Base-by-base conservation (phyloP, 306 rosid genomes). In the Quercus parvula region DNA sequence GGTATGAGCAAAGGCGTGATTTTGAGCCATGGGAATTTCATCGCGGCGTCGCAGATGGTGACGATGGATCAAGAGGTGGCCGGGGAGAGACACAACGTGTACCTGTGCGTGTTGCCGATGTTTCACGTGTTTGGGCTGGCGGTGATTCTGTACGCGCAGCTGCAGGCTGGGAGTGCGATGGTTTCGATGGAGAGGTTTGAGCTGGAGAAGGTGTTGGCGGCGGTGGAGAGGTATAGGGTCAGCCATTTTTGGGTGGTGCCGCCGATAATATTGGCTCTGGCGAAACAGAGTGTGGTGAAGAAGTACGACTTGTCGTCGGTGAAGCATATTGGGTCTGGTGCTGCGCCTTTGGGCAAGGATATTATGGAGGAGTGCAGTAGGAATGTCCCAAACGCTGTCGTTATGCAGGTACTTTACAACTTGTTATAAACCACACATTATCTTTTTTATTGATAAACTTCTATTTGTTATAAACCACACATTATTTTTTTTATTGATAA, bases 291-390 rank as follows among this genome's bases (percentile, higher is more conserved):
- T 27, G 73, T 84, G 79, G 94, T 94, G 24, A 52, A 77, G 52
- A 89, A 92, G 20, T 92, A 86, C 71, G 64, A 89, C 25, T 88
- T 94, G 27, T 92, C 98, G 0, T 92, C 98, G 0, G 41, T 94
- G 91, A 90, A 28, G 90, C 81, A 70, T 14, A 70, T 94, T 63
- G 92, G 93, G 6, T 90, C 94, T 0, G 98, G 98, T 46, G 98
- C 97, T 52, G 98, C 98, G 49, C 98, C 98, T 75, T 78, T 94
- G 56, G 97, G 97, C 46, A 94, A 82, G 66, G 97, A 92, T 1
- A 81, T 94, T 82, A 92, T 92, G 97, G 87, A 89, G 78, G 98
- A 92, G 25, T 88, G 94, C 66, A 78, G 83, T 0, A 85, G 44
- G 44, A 83, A 84, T 15, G 56, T 94, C 22, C 96, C 98, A 28